Evolutionary conservation across 257 asterid species (phyloP).

Genomic region (Primulina huaijiensis): DNA sequence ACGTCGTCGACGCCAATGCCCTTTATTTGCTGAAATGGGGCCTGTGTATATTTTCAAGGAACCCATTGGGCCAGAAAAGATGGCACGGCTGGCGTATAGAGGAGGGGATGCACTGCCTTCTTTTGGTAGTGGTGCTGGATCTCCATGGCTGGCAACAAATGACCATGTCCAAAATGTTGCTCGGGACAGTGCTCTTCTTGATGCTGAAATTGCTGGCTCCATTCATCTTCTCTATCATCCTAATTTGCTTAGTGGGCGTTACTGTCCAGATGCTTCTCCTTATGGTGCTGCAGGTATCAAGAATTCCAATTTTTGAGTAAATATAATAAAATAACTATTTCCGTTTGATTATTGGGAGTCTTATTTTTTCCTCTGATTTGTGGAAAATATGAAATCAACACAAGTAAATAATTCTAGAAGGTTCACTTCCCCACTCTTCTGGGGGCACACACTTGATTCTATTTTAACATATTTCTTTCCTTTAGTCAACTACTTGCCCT

Average conservation of each 20-base stretch:
- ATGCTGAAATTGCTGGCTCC: conserved; percentile 75
- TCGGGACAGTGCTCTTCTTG: conserved; percentile 72
- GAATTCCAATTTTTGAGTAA: conserved; percentile 21
- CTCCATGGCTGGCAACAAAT: conserved; percentile 81
- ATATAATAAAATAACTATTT: not conserved
- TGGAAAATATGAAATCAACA: conserved; percentile 18
- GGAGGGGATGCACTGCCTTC: conserved; percentile 96
- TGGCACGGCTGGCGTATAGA: conserved; percentile 76
- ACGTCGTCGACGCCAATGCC: conserved; percentile 98
- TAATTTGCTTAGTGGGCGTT: conserved; percentile 83
- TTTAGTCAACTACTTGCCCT: conserved; percentile 7
- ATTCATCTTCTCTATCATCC: conserved; percentile 97
- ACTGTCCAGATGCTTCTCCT: conserved; percentile 97
- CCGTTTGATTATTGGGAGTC: conserved; percentile 17
- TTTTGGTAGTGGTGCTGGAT: conserved; percentile 86
- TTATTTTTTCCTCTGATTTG: conserved; percentile 16
- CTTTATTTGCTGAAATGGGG: conserved; percentile 98
- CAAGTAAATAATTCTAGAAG: conserved; percentile 12
- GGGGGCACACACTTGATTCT: not conserved
- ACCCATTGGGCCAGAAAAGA: conserved; percentile 86
- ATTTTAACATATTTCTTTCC: conserved; percentile 14
- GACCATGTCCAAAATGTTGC: conserved; percentile 59
- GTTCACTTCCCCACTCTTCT: not conserved
- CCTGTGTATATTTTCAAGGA: conserved; percentile 89
- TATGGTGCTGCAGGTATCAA: conserved; percentile 83